Evolutionary conservation across 2,329 filamentous ascomycete genomes (phyloP).

Genomic region (Volutella citrinella): DNA sequence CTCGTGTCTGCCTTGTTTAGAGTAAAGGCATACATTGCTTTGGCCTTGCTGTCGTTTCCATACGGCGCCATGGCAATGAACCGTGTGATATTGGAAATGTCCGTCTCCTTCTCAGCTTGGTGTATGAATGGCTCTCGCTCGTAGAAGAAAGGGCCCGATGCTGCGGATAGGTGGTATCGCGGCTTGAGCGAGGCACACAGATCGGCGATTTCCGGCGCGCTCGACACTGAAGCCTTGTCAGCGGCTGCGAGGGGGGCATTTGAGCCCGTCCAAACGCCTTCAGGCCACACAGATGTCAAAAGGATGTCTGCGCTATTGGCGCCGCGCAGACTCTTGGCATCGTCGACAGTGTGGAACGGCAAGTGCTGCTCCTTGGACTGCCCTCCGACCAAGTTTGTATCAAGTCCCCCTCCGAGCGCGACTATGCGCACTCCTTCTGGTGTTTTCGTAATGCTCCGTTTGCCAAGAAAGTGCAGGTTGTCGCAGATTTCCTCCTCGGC

Average conservation of each 20-base stretch:
- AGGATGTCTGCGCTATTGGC: slow-evolving; percentile 82
- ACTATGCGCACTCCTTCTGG: slow-evolving; percentile 86
- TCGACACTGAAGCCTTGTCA: slow-evolving; percentile 46
- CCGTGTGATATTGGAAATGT: slow-evolving; percentile 66
- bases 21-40: slow-evolving; percentile 75
- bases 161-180: slow-evolving; percentile 83
- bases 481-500: slow-evolving; percentile 73
- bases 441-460: slow-evolving; percentile 83
- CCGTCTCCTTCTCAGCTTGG: slow-evolving; percentile 41
- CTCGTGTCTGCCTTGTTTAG: slow-evolving; percentile 64
- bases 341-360: slow-evolving; percentile 74
- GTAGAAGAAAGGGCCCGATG: slow-evolving; percentile 66
- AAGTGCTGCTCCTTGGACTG: slow-evolving; percentile 69
- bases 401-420: slow-evolving; percentile 73
- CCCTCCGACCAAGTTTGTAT: slow-evolving; percentile 57
- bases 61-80: slow-evolving; percentile 87
- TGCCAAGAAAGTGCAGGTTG: slow-evolving; percentile 89
- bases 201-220: slow-evolving; percentile 70
- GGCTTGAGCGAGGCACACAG: slow-evolving; percentile 78
- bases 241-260: slow-evolving; percentile 56
- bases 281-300: slow-evolving; percentile 83
- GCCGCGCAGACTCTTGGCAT: slow-evolving; percentile 72
- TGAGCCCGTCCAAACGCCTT: slow-evolving; percentile 66
- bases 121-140: slow-evolving; percentile 94
- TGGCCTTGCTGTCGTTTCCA: slow-evolving; percentile 73